Evolutionary conservation across 1,139 yeast genomes (phyloP).

Genomic region (Geotrichum armillariae): DNA sequence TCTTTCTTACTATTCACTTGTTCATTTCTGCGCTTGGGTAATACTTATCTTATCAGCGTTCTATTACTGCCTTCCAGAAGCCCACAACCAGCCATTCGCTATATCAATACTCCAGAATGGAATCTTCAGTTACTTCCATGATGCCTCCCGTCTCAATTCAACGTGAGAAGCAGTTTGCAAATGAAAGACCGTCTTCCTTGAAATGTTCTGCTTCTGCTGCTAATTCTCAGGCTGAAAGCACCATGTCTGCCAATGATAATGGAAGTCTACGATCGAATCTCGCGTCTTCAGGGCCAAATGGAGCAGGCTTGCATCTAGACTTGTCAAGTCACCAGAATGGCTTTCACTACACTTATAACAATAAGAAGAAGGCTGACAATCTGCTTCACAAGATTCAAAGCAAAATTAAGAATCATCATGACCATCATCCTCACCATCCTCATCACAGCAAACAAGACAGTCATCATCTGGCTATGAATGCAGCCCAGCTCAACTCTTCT

Average conservation of each 20-base stretch:
- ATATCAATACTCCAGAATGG: too few relatives aligned
- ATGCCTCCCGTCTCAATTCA: not conserved
- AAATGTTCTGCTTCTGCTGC: slow-evolving; percentile 3
- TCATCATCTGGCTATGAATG: slow-evolving; percentile 24
- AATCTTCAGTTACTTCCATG: not conserved
- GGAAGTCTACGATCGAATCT: slow-evolving; percentile 3
- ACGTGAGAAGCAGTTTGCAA: not conserved
- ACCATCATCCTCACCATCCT: slow-evolving; percentile 18
- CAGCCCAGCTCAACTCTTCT: not conserved
- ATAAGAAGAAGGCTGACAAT: slow-evolving; percentile 4
- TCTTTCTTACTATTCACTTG: too few relatives aligned
- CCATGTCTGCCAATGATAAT: not conserved
- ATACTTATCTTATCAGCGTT: too few relatives aligned
- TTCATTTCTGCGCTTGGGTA: too few relatives aligned
- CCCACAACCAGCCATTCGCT: too few relatives aligned
- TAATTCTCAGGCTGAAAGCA: not conserved
- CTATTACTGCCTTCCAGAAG: too few relatives aligned
- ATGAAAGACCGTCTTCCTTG: not conserved
- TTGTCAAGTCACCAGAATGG: not conserved
- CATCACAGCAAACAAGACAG: slow-evolving; percentile 27
- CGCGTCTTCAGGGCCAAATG: not conserved
- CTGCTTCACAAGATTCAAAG: slow-evolving; percentile 5
- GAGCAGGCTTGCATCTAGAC: slow-evolving; percentile 4
- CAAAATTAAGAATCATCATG: not conserved
- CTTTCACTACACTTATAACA: not conserved